These are phyloP conservation scores for Yamadazyma insecticola DNA, from an alignment of 805 yeast species.

Conservation along the genomic window DNA sequence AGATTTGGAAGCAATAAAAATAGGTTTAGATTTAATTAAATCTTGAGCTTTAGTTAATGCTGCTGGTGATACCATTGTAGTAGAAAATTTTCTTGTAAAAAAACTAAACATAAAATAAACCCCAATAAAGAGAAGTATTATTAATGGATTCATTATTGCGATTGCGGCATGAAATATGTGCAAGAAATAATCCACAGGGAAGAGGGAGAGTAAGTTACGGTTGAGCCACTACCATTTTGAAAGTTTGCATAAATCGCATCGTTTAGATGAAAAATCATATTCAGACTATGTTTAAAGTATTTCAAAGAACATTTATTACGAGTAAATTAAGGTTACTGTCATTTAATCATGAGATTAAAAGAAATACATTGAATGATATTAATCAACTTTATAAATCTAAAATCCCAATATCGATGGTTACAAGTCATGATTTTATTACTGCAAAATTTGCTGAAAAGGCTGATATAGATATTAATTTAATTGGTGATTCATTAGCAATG, in stretches of 20 bases:
- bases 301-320: conserved; percentile 3
- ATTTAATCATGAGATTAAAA: conserved; percentile 7
- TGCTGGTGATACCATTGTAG: conserved; percentile 54
- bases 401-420: conserved; percentile 45
- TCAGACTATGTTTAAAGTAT: too few species aligned
- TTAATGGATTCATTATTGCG: conserved; percentile 2
- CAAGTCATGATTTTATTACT: conserved; percentile 85
- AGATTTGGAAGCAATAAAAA: conserved; percentile 75
- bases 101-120: conserved; percentile 7
- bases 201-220: too few species aligned
- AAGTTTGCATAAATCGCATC: too few species aligned
- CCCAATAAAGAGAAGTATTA: neutral
- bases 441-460: conserved; percentile 65
- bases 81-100: conserved; percentile 6
- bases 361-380: conserved; percentile 21
- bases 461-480: conserved; percentile 62
- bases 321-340: conserved; percentile 2
- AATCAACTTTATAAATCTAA: conserved; percentile 12
- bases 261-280: too few species aligned
- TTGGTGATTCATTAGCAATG: conserved; percentile 95
- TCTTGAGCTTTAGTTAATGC: conserved; percentile 53
- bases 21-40: conserved; percentile 58
- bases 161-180: too few species aligned
- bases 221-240: too few species aligned
- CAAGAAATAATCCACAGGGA: too few species aligned